Evolutionary conservation across 2,329 filamentous ascomycete species (phyloP), one percentile per base, ranked within the genome.

Genomic region (Beauveria pseudobassiana): DNA sequence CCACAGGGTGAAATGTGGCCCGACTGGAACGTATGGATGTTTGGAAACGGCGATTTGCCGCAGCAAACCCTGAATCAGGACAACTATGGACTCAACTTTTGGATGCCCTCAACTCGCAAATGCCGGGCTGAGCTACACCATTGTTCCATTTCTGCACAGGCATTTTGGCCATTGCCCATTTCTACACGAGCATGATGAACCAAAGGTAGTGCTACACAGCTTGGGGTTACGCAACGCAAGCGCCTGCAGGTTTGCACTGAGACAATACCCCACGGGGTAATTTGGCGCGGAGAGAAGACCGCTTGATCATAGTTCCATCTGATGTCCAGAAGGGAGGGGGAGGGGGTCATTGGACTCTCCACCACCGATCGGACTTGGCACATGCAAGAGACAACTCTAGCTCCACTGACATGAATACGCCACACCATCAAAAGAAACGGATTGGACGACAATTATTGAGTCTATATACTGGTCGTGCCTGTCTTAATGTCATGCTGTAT

Each of bases 11-110:
- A 61, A 18, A 62, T 49, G 43, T 59, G 63, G 42, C 58, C 53
- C 7, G 64, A 67, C 20, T 69, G 69, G 68, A 68, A 68, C 52
- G 63, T 64, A n/a, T 70, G 66, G 70, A 69, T 71, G 65, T 66
- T 69, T 56, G 66, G 66, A 40, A 62, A 60, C 20, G 61, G 67
- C 43, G 63, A 65, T 26, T 38, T 67, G 55, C 62, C 63, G 48
- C 63, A 66, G 48, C 68, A 62, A 5, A 63, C 63, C 16, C 20
- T 68, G 43, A 63, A 61, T n/a, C 63, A 66, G 45, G 68, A 69
- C 14, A 66, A 68, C 34, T 67, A 65, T 49, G 64, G 65, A 30
- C 63, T 69, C 9, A 67, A 63, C 57, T 64, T 71, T 58, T 71
- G 50, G 69, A 69, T 26, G 64, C 66, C 9, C 56, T 71, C 28